Evolutionary conservation across 805 yeast genomes (phyloP), one percentile per base, ranked within the genome.

Genomic region (Pichia membranifaciens): DNA sequence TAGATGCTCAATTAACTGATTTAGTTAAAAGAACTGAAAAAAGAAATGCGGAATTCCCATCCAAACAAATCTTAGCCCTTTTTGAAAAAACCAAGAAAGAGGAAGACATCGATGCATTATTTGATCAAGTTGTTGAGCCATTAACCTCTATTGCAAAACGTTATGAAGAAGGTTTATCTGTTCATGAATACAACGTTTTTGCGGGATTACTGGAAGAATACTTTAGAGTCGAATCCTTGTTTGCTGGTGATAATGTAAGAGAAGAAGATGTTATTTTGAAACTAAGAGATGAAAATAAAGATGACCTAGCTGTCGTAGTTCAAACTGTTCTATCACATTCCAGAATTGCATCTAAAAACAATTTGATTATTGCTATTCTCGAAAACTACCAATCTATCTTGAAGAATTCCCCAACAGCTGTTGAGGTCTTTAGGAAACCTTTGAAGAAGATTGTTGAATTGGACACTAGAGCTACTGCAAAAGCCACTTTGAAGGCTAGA

Each of bases 401-500:
- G 62, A 89, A 83, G 63, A 76, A 82, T 44, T 76, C 84, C 44
- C 79, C 89, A 3, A 78, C 76, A 34, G 79, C 86, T 54, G 62
- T 70, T 48, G 84, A 89, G 37, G 72, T 78, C 49, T 76, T 93
- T 62, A 81, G 87, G 55, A 79, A 75, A 13, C 76, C 87, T 2
- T 78, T 93, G 71, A 84, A 82, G 68, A 73, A 78, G 48, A 74
- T 95, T 57, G 96, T 90, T 45, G 93, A 87, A 65, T 76, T 93
- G 54, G 98, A 91, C 58, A 78, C 93, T 22, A 84, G 96, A 64
- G 79, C 87, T 8, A 81, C 96, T 33, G 91, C 96, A 25, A 91
- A 90, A 73, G 97, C 91, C 43, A 87, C 96, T 23, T 74, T 93
- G 62, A 89, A 87, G 68, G 97, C 98, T 1, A 82, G 98, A 65